Conservation (phyloP, 2,329 filamentous ascomycete species). For the Cladosporium sp. region DNA sequence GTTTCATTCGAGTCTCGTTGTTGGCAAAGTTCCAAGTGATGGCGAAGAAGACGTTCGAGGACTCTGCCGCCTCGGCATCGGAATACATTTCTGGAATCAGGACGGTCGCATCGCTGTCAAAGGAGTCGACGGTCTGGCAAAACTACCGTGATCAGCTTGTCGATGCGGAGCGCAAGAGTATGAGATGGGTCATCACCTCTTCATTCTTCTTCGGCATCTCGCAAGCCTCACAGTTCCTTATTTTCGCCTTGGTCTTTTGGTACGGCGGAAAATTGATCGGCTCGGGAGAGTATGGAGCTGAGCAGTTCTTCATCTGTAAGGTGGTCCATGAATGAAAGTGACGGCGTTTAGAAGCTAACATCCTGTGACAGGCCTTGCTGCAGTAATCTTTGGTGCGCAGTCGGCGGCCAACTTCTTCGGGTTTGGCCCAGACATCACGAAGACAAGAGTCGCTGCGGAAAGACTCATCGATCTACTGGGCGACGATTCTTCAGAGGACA, state of each 20-base stretch:
- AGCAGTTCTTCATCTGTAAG: conserved; percentile 48
- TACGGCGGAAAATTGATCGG: conserved; percentile 29
- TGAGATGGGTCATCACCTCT: conserved; percentile 14
- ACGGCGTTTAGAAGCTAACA: not conserved
- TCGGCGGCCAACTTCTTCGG: conserved; percentile 61
- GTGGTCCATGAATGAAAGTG: not conserved
- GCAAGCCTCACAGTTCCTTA: conserved; percentile 29
- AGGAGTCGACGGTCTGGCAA: conserved; percentile 20
- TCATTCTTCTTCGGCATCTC: conserved; percentile 26
- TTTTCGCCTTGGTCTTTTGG: conserved; percentile 32
- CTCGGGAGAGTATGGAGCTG: conserved; percentile 27
- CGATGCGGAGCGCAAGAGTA: conserved; percentile 18
- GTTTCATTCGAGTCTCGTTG: conserved; percentile 40
- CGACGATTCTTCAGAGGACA: not conserved
- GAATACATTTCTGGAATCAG: conserved; percentile 27
- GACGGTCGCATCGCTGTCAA: conserved; percentile 28
- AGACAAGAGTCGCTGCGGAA: conserved; percentile 32
- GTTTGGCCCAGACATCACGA: conserved; percentile 43
- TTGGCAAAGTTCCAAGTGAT: conserved; percentile 20
- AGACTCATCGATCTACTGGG: conserved; percentile 39
- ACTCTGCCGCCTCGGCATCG: conserved; percentile 23
- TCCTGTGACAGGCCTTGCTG: conserved; percentile 45
- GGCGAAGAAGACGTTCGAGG: conserved; percentile 19
- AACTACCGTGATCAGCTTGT: conserved; percentile 20
- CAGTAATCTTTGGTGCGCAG: conserved; percentile 60